Conservation (phyloP, 192 early-diverging fungal genomes). For the Backusella morwellensis region DNA sequence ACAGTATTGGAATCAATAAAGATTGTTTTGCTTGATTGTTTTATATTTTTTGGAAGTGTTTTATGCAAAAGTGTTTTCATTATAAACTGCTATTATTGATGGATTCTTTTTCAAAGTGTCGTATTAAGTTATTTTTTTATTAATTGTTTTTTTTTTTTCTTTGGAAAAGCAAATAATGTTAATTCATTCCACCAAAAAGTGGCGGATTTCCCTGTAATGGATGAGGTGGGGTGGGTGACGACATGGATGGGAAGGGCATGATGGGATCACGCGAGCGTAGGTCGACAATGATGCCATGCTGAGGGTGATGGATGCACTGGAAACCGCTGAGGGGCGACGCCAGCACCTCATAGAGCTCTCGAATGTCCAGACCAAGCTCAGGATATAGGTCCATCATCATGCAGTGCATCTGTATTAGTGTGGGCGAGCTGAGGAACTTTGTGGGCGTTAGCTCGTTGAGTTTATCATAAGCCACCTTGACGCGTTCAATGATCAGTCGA, state of each 20-base stretch:
- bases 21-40: not conserved
- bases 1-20: slow-evolving; percentile 36
- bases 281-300: slow-evolving; percentile 15
- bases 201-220: not conserved
- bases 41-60: not conserved
- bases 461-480: slow-evolving; percentile 22
- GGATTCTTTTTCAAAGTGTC: not conserved
- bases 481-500: slow-evolving; percentile 13
- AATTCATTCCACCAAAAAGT: not conserved
- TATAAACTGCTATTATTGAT: too few relatives aligned
- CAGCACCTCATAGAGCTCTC: slow-evolving; percentile 29
- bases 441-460: slow-evolving; percentile 19
- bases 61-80: too few relatives aligned
- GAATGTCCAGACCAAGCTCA: slow-evolving; percentile 23
- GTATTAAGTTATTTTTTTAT: not conserved
- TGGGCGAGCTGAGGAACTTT: slow-evolving; percentile 1
- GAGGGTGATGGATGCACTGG: slow-evolving; percentile 31
- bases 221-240: not conserved
- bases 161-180: not conserved
- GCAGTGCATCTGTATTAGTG: slow-evolving; percentile 27
- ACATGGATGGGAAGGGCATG: not conserved
- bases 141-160: too few relatives aligned
- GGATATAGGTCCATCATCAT: slow-evolving; percentile 32
- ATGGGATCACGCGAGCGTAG: not conserved
- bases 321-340: slow-evolving; percentile 15